Percentiles rank a stretch among this genome's conserved stretches.
Evolutionary conservation across 345 rosid genomes (phyloP).

Genomic region (Gossypium thurberi): DNA sequence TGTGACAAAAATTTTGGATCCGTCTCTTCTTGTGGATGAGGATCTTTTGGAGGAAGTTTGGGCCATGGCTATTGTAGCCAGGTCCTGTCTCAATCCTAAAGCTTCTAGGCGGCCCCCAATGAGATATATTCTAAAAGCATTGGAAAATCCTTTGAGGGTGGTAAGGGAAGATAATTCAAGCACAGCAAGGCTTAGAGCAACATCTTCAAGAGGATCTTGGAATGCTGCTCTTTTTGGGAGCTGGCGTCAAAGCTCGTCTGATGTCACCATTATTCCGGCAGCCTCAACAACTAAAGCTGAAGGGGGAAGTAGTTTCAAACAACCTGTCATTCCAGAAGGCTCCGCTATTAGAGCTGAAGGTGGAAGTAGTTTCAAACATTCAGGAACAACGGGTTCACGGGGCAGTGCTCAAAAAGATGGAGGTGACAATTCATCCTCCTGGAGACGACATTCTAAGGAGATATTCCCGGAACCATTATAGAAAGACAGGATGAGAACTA

Average conservation of each 20-base stretch:
- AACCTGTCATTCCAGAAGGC: constrained; percentile 31
- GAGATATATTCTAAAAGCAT: constrained; percentile 89
- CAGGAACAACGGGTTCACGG: constrained; percentile 64
- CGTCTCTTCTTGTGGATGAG: constrained; percentile 77
- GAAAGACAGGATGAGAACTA: constrained; percentile 45
- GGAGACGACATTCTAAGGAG: constrained; percentile 65
- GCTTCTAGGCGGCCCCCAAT: constrained; percentile 83
- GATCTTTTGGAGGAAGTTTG: constrained; percentile 96
- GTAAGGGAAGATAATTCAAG: constrained; percentile 72
- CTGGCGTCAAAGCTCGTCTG: constrained; percentile 85
- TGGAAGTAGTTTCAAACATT: constrained; percentile 55
- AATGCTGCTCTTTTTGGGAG: constrained; percentile 88
- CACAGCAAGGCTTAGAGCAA: constrained; percentile 74
- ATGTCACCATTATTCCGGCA: constrained; percentile 43
- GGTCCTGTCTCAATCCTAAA: constrained; percentile 92
- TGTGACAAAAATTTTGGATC: constrained; percentile 82
- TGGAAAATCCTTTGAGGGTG: constrained; percentile 84
- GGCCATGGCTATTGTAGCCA: constrained; percentile 96
- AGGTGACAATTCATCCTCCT: constrained; percentile 67
- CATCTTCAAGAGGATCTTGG: constrained; percentile 93
- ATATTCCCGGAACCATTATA: constrained; percentile 69
- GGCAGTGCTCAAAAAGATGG: constrained; percentile 60
- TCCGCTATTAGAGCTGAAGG: constrained; percentile 32
- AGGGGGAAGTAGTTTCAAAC: constrained; percentile 35
- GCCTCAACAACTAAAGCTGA: constrained; percentile 28